phyloP scores from a whole-genome alignment of 1,284 basidiomycete genomes.

The Sporisorium exsertum region DNA sequence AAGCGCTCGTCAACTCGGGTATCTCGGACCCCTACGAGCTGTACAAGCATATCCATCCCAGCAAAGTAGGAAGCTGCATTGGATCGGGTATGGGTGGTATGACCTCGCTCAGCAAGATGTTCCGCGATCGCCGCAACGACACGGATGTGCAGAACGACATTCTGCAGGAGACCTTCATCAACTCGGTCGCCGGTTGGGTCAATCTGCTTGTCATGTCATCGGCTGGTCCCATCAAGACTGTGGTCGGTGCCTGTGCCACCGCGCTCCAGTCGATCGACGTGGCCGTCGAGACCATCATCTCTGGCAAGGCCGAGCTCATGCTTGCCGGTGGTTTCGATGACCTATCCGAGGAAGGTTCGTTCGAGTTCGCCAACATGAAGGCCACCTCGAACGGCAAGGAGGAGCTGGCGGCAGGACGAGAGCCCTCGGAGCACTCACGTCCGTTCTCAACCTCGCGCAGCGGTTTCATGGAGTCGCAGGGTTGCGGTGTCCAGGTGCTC shows the following conservation, averaged over 20 bases:
- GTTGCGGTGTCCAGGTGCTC: slow-evolving; percentile 93
- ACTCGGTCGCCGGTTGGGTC: slow-evolving; percentile 82
- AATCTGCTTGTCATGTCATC: slow-evolving; percentile 78
- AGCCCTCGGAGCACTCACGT: slow-evolving; percentile 96
- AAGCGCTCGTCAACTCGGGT: slow-evolving; percentile 93
- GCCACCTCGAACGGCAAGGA: slow-evolving; percentile 96
- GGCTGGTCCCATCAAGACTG: slow-evolving; percentile 93
- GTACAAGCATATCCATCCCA: slow-evolving; percentile 89
- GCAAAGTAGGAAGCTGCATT: slow-evolving; percentile 77
- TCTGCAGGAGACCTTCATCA: slow-evolving; percentile 84
- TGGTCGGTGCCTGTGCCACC: slow-evolving; percentile 97
- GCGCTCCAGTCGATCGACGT: slow-evolving; percentile 98
- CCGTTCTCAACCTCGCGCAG: slow-evolving; percentile 91
- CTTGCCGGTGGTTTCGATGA: slow-evolving; percentile 98
- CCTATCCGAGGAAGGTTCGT: slow-evolving; percentile 95
- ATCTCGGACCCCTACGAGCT: slow-evolving; percentile 90
- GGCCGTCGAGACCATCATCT: slow-evolving; percentile 92
- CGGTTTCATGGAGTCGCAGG: slow-evolving; percentile 86
- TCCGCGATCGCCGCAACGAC: slow-evolving; percentile 97
- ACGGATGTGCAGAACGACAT: slow-evolving; percentile 98
- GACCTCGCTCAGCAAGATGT: slow-evolving; percentile 76
- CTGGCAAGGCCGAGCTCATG: slow-evolving; percentile 98
- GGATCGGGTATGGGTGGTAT: slow-evolving; percentile 95
- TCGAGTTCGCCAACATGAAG: slow-evolving; percentile 97
- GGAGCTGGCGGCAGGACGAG: slow-evolving; percentile 97